Percentiles rank a stretch among this genome's conserved stretches.
phyloP scores from a whole-genome alignment of 257 asterid genomes.

The Capsicum pubescens region DNA sequence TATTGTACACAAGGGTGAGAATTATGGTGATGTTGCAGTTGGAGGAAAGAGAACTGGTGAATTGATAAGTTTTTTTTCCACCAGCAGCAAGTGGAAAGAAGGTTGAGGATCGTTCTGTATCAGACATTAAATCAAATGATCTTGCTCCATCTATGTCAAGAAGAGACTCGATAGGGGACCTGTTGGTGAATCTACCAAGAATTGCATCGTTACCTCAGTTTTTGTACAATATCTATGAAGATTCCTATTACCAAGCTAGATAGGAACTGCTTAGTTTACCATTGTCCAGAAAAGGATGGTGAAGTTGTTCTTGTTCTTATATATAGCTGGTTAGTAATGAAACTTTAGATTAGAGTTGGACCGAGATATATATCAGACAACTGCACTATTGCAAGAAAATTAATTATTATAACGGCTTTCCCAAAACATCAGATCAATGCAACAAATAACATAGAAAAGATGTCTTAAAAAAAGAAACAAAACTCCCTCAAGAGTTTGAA shows the following conservation, averaged over 20 bases:
- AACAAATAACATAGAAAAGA: too few species aligned
- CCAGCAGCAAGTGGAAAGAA: conserved; percentile 28
- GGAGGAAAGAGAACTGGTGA: conserved; percentile 43
- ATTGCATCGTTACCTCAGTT: conserved; percentile 96
- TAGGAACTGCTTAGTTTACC: conserved; percentile 28
- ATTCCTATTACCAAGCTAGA: conserved; percentile 62
- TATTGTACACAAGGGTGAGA: conserved; percentile 39
- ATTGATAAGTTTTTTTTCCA: neutral
- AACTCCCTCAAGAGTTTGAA: too few species aligned
- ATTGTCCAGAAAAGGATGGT: neutral
- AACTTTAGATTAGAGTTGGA: too few species aligned
- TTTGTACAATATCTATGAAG: conserved; percentile 73
- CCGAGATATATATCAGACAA: too few species aligned
- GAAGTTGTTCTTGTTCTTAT: conserved; percentile 24
- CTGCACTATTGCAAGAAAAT: too few species aligned
- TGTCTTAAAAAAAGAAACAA: too few species aligned
- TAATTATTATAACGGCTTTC: too few species aligned
- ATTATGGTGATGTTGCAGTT: conserved; percentile 30
- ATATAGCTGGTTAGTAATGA: neutral
- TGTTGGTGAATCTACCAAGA: conserved; percentile 79
- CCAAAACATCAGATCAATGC: too few species aligned
- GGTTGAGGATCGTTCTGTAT: conserved; percentile 17
- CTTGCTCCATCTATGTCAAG: conserved; percentile 60
- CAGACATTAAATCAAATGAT: conserved; percentile 35
- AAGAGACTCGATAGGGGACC: conserved; percentile 87